Evolutionary conservation across 495 filamentous ascomycete genomes (phyloP).

Genomic region (Halenospora varia): DNA sequence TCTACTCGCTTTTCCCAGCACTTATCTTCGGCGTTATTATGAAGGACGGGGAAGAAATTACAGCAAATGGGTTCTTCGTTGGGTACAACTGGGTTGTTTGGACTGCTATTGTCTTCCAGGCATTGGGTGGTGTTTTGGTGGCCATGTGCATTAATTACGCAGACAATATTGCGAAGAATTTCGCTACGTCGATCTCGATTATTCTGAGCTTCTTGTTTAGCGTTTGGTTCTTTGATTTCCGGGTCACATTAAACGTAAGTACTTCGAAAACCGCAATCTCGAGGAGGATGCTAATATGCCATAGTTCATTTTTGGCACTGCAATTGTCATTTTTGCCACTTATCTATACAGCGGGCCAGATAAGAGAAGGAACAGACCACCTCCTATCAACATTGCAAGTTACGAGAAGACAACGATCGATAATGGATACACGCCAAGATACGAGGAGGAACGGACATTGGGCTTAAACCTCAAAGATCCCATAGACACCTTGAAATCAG

Average conservation of each 20-base stretch:
- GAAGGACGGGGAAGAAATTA: conserved; percentile 80
- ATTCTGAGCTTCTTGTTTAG: conserved; percentile 80
- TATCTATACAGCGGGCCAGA: conserved; percentile 72
- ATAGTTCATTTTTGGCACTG: conserved; percentile 79
- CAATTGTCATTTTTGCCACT: conserved; percentile 71
- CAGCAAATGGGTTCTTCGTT: conserved; percentile 81
- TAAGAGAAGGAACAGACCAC: conserved; percentile 53
- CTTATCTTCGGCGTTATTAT: conserved; percentile 81
- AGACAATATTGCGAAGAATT: conserved; percentile 85
- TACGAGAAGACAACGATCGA: conserved; percentile 66
- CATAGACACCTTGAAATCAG: conserved; percentile 16
- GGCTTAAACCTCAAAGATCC: conserved; percentile 6
- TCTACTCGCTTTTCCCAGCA: conserved; percentile 87
- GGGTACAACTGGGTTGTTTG: conserved; percentile 93
- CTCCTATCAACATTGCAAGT: conserved; percentile 68
- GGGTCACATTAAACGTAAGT: conserved; percentile 66
- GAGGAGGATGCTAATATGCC: conserved; percentile 2
- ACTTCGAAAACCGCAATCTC: not conserved
- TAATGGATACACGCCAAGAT: conserved; percentile 24
- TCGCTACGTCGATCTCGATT: conserved; percentile 87
- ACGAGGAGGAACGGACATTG: conserved; percentile 14
- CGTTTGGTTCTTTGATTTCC: conserved; percentile 77
- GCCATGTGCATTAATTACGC: conserved; percentile 84
- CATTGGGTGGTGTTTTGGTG: conserved; percentile 74
- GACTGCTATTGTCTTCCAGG: conserved; percentile 78